These are phyloP conservation scores for Marchantia paleacea DNA, from an alignment of 225 moss, liverwort and hornwort genomes.

Conservation along the genomic window DNA sequence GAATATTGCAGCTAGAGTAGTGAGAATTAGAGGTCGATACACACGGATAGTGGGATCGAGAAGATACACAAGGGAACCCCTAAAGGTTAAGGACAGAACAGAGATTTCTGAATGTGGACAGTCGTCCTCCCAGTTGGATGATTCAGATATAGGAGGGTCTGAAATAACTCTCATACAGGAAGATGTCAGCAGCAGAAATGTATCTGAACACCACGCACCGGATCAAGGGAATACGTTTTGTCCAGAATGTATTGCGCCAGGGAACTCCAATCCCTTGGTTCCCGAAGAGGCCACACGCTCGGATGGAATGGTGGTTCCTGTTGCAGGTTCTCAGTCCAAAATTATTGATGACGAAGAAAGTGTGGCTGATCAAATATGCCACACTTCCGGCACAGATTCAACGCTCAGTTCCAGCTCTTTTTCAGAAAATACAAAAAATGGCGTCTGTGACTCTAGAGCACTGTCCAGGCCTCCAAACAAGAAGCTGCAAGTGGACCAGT, in stretches of 20 bases:
- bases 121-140: background rate
- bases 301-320: background rate
- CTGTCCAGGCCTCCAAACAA: constrained; percentile 16
- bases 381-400: background rate
- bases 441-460: background rate
- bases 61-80: constrained; percentile 6
- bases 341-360: background rate
- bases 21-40: constrained; percentile 16
- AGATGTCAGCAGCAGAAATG: background rate
- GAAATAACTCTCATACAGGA: background rate
- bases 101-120: background rate
- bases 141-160: background rate
- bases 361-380: background rate
- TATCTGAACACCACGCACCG: background rate
- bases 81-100: background rate
- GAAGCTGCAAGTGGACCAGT: constrained; percentile 15
- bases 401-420: background rate
- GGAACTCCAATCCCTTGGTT: too few species aligned
- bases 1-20: constrained; percentile 4
- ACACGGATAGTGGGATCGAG: constrained; percentile 16
- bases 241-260: background rate
- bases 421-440: background rate
- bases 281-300: constrained; percentile 5
- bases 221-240: background rate
- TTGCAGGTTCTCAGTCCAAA: background rate